Evolutionary conservation across 2,329 filamentous ascomycete genomes (phyloP), one percentile per base, ranked within the genome.

Genomic region (Pyrenophora tritici-repentis): DNA sequence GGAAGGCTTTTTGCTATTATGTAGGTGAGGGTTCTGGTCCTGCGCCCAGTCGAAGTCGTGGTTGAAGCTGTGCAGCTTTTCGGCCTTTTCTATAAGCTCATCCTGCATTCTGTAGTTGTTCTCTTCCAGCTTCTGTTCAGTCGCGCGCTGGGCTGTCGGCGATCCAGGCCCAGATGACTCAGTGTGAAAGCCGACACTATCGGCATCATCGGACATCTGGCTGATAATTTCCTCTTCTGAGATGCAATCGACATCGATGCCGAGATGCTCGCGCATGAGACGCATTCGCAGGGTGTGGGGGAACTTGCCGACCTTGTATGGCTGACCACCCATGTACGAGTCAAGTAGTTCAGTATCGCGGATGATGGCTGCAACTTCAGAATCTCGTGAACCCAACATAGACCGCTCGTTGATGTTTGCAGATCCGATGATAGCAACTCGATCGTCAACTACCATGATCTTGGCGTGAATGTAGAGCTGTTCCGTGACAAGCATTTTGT

Each of bases 361-460:
- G 35, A 99, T 89, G 36, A 97, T 83, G 6, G 92, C 88, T 4
- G 93, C 94, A 56, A 90, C 86, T 74, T 99, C 94, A 0, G 93
- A 97, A 73, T 99, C 94, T 65, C 94, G 85, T 41, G 85, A 88
- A 7, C 94, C 94, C 55, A 97, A 75, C 91, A 97, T 91, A 6
- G 93, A 97, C 38, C 94, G 86, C 74, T 99, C 94, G 66, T 99
- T 99, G 79, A 99, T 97, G 71, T 99, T 99, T 45, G 94, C 94
- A 38, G 93, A 97, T 14, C 94, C 94, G 63, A 99, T 99, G 55
- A 99, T 86, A 16, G 88, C 93, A 50, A 94, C 85, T 29, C 93
- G 86, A 67, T 99, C 94, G 72, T 99, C 94, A 4, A 96, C 93
- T 48, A 99, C 83, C 80, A 97, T 97, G 60, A 89, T 89, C 76